Evolutionary conservation across 192 early-diverging fungal genomes (phyloP).

Genomic region (Umbelopsis sp.): DNA sequence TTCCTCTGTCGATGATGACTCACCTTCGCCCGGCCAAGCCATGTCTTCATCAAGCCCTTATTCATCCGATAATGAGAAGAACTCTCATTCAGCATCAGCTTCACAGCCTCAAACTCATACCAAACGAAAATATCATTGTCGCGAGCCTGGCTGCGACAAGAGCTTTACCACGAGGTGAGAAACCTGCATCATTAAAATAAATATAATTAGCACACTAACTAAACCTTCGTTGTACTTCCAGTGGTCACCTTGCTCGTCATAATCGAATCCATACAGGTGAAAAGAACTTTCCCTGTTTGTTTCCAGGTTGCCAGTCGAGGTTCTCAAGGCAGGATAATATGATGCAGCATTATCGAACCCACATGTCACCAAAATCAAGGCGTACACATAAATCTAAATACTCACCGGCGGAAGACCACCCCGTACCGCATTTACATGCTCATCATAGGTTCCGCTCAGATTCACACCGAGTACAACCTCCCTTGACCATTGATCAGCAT

Average conservation of each 20-base stretch:
- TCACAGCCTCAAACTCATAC: constrained; percentile 17
- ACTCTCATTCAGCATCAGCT: not conserved
- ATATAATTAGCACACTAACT: not conserved
- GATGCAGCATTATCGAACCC: constrained; percentile 87
- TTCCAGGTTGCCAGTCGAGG: constrained; percentile 68
- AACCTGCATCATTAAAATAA: not conserved
- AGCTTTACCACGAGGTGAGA: constrained; percentile 77
- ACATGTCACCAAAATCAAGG: constrained; percentile 70
- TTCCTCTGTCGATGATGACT: constrained; percentile 13
- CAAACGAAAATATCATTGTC: constrained; percentile 77
- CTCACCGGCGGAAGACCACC: constrained; percentile 19
- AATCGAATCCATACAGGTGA: constrained; percentile 84
- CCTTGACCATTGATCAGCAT: constrained; percentile 42
- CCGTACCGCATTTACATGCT: constrained; percentile 33
- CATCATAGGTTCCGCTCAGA: constrained; percentile 37
- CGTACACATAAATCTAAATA: constrained; percentile 41
- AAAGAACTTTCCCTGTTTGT: constrained; percentile 72
- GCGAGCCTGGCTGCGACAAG: constrained; percentile 65
- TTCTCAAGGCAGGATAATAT: constrained; percentile 87
- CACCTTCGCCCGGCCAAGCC: not conserved
- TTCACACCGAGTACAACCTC: constrained; percentile 28
- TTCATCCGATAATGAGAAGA: constrained; percentile 17
- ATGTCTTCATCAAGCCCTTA: constrained; percentile 15
- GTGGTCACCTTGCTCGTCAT: constrained; percentile 82
- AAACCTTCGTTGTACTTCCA: constrained; percentile 1